phyloP scores from a whole-genome alignment of 352 stramenopile genomes.

The Globisporangium polare region DNA sequence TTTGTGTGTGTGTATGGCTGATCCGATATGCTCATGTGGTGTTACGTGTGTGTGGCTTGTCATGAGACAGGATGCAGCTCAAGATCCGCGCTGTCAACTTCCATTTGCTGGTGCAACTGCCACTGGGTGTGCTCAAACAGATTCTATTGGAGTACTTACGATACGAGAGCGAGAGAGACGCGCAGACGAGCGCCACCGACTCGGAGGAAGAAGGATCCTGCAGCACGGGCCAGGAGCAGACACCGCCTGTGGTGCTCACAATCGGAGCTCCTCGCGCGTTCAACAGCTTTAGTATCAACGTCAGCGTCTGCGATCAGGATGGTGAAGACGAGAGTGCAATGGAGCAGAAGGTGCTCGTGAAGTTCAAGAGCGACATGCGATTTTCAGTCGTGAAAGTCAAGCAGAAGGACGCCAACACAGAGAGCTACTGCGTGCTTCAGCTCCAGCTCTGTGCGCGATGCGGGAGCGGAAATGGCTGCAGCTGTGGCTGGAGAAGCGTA shows the following conservation, averaged over 20 bases:
- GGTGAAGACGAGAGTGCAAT: not conserved
- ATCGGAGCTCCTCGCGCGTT: not conserved
- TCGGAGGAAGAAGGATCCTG: not conserved
- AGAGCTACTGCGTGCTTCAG: constrained; percentile 8
- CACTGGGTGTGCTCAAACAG: constrained; percentile 29
- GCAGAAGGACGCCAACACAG: not conserved
- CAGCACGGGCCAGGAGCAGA: not conserved
- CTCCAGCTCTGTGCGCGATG: constrained; percentile 28
- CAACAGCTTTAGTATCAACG: constrained; percentile 1
- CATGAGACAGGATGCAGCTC: constrained; percentile 2
- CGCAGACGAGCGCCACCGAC: not conserved
- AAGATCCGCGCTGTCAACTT: constrained; percentile 9
- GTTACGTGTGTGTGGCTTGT: not conserved
- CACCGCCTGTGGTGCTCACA: not conserved
- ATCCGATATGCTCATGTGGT: not conserved
- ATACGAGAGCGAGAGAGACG: not conserved
- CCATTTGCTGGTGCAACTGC: constrained; percentile 23
- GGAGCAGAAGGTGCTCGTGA: constrained; percentile 2
- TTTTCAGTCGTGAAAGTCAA: not conserved
- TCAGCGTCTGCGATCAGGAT: not conserved
- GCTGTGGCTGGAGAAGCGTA: constrained; percentile 24
- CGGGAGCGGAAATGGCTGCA: constrained; percentile 11
- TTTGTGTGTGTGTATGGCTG: not conserved
- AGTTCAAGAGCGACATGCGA: constrained; percentile 10
- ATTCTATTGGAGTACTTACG: constrained; percentile 18